These are phyloP conservation scores for Erucastrum elatum DNA, from an alignment of 345 rosid species.

Conservation along the genomic window DNA sequence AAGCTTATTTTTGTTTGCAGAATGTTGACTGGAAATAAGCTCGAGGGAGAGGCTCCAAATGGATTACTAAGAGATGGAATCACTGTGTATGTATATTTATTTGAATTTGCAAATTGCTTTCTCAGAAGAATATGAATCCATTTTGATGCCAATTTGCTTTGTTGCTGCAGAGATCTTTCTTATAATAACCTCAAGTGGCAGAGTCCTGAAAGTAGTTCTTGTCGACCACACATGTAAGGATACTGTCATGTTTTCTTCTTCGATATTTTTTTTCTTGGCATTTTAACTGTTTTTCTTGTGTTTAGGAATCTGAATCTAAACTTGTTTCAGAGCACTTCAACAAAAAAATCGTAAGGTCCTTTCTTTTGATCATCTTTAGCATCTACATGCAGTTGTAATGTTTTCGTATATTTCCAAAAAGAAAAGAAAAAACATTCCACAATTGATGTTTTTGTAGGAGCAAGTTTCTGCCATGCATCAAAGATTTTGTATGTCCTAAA, in stretches of 20 bases:
- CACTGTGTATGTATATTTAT: constrained; percentile 47
- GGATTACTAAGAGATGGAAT: constrained; percentile 52
- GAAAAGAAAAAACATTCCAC: not conserved
- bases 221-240: constrained; percentile 54
- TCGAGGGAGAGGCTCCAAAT: constrained; percentile 57
- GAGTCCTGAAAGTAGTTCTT: constrained; percentile 49
- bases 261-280: constrained; percentile 9
- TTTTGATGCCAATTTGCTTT: constrained; percentile 15
- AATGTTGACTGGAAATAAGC: constrained; percentile 50
- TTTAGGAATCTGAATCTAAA: constrained; percentile 62
- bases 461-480: constrained; percentile 55
- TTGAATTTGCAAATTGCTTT: constrained; percentile 9
- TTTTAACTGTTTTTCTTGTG: constrained; percentile 6
- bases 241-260: constrained; percentile 17
- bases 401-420: not conserved
- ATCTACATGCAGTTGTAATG: not conserved
- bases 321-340: constrained; percentile 56
- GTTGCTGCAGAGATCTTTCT: constrained; percentile 68
- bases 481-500: constrained; percentile 49
- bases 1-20: constrained; percentile 36
- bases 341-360: constrained; percentile 48
- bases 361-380: constrained; percentile 15
- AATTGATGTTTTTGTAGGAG: constrained; percentile 39
- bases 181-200: constrained; percentile 65
- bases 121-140: constrained; percentile 18